These are phyloP conservation scores for Candida pseudocylindracea DNA, from an alignment of 1,139 yeast genomes.

Conservation along the genomic window DNA sequence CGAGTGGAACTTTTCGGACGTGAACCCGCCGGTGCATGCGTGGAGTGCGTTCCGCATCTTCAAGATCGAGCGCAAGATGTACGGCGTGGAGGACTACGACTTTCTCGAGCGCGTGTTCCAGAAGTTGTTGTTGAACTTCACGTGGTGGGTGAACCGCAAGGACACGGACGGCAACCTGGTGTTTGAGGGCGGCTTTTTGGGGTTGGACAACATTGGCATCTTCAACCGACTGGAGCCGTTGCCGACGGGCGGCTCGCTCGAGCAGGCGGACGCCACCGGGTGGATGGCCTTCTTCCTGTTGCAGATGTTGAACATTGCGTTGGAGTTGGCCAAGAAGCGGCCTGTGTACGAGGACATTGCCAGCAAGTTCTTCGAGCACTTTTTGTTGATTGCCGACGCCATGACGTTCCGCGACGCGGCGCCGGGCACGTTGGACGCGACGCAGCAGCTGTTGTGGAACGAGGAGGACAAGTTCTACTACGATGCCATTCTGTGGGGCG, in stretches of 20 bases:
- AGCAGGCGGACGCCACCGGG: conserved; percentile 94
- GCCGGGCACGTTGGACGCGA: conserved; percentile 17
- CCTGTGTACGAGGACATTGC: conserved; percentile 91
- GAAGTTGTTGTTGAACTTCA: conserved; percentile 69
- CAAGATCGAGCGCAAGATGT: conserved; percentile 76
- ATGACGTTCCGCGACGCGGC: conserved; percentile 47
- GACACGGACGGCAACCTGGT: conserved; percentile 78
- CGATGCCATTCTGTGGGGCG: conserved; percentile 80
- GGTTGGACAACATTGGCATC: conserved; percentile 83
- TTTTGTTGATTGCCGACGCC: conserved; percentile 82
- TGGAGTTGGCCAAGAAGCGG: conserved; percentile 72
- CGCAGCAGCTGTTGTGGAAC: conserved; percentile 66
- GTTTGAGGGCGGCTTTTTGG: conserved; percentile 89
- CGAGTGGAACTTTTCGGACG: conserved; percentile 94
- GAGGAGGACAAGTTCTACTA: conserved; percentile 79
- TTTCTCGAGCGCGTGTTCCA: conserved; percentile 86
- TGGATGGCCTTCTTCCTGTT: conserved; percentile 95
- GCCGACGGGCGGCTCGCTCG: conserved; percentile 83
- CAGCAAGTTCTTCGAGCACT: conserved; percentile 87
- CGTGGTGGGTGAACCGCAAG: conserved; percentile 97
- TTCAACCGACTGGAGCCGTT: conserved; percentile 88
- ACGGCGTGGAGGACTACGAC: conserved; percentile 61
- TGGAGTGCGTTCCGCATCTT: conserved; percentile 89
- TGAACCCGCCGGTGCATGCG: conserved; percentile 94
- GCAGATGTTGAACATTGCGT: conserved; percentile 84